Conservation (phyloP, 345 rosid species). For the Salix arbutifolia region DNA sequence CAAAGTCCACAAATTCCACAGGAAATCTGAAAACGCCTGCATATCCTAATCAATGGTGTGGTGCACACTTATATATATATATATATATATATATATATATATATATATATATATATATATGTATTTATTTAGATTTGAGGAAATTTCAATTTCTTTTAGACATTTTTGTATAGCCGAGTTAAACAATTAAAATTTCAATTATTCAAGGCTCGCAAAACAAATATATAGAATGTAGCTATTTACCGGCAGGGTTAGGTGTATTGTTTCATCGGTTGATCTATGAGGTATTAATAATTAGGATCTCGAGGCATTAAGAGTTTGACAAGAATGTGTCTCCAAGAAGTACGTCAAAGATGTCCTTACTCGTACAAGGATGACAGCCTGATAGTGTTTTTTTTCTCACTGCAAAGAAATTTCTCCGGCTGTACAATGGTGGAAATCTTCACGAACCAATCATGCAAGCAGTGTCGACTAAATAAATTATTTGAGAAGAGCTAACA, state of each 20-base stretch:
- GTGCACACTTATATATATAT: no score
- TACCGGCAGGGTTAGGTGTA: no score
- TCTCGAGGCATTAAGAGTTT: neutral
- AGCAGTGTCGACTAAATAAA: neutral
- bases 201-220: no score
- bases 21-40: constrained; percentile 10
- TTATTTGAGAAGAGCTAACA: constrained; percentile 1
- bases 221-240: no score
- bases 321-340: neutral
- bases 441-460: constrained; percentile 10
- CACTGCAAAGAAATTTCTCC: neutral
- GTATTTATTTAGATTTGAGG: no score
- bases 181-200: no score
- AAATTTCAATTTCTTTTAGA: no score
- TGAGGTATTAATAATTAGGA: neutral
- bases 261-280: neutral
- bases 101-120: no score
- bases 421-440: neutral
- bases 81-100: no score
- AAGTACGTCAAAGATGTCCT: neutral
- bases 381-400: neutral
- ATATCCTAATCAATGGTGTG: neutral
- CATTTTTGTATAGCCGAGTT: no score
- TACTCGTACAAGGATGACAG: neutral
- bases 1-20: constrained; percentile 14